Percentiles rank a stretch among this genome's conserved stretches.
Evolutionary conservation across 164 flowering plant genomes (phyloP).

Genomic region (Akebia trifoliata): DNA sequence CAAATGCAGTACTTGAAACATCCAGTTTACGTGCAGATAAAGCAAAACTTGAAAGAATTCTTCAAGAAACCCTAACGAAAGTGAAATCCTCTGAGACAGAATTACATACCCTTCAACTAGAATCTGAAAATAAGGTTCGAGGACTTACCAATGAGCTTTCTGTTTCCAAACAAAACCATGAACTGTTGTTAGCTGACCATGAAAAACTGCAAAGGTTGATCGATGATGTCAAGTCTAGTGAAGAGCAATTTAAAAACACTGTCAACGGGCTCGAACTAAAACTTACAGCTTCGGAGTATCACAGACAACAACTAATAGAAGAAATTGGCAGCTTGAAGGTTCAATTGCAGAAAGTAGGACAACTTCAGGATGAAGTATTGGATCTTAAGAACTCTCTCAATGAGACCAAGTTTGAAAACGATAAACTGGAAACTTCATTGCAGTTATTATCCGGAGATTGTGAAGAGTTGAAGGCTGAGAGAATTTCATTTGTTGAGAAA

Average conservation of each 20-base stretch:
- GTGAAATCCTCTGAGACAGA: conserved; percentile 29
- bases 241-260: conserved; percentile 40
- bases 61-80: conserved; percentile 40
- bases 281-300: conserved; percentile 57
- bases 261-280: conserved; percentile 47
- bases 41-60: conserved; percentile 36
- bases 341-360: conserved; percentile 37
- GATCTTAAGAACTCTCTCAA: conserved; percentile 36
- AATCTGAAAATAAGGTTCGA: conserved; percentile 40
- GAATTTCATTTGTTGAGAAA: conserved; percentile 38
- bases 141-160: conserved; percentile 40
- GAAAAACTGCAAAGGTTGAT: conserved; percentile 36
- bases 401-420: conserved; percentile 43
- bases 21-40: conserved; percentile 49
- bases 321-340: conserved; percentile 44
- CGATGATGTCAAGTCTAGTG: conserved; percentile 41
- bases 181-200: conserved; percentile 36
- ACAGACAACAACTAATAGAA: conserved; percentile 44
- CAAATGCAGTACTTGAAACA: conserved; percentile 44
- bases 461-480: conserved; percentile 56
- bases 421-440: conserved; percentile 43
- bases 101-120: conserved; percentile 27
- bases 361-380: conserved; percentile 46
- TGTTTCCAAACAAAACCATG: conserved; percentile 35
- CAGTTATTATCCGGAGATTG: conserved; percentile 31